phyloP scores from a whole-genome alignment of 2,329 filamentous ascomycete genomes.

The Penicillium crustosum region DNA sequence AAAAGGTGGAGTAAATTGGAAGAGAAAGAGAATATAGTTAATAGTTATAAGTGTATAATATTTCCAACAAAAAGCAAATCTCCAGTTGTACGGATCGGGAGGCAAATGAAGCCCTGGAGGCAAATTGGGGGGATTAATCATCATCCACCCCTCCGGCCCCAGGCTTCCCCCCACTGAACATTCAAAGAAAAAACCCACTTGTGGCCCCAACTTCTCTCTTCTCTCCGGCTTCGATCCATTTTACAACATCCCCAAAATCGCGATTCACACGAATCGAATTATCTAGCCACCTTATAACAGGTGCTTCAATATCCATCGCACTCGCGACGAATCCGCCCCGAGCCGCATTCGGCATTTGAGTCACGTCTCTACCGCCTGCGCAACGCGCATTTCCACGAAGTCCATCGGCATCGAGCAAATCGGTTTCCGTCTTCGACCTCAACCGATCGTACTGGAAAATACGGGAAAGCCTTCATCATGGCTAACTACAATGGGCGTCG shows the following conservation, averaged over 20 bases:
- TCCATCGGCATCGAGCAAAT: conserved; percentile 1
- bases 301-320: background rate
- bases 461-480: conserved; percentile 51
- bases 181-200: conserved; percentile 23
- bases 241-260: background rate
- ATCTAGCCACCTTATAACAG: background rate
- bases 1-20: background rate
- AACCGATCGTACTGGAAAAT: background rate
- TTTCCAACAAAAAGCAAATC: background rate
- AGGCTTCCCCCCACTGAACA: conserved; percentile 9
- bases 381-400: conserved; percentile 13
- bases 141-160: conserved; percentile 14
- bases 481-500: conserved; percentile 73
- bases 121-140: conserved; percentile 21
- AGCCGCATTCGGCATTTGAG: conserved; percentile 24
- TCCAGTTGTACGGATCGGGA: conserved; percentile 1
- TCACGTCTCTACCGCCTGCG: conserved; percentile 14
- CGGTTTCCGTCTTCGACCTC: conserved; percentile 1
- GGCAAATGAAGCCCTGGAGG: background rate
- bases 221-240: conserved; percentile 5
- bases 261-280: background rate
- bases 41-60: background rate
- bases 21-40: background rate
- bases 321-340: conserved; percentile 4
- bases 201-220: conserved; percentile 4